Evolutionary conservation across 2,329 filamentous ascomycete species (phyloP).

Genomic region (Sphaceloma murrayae): DNA sequence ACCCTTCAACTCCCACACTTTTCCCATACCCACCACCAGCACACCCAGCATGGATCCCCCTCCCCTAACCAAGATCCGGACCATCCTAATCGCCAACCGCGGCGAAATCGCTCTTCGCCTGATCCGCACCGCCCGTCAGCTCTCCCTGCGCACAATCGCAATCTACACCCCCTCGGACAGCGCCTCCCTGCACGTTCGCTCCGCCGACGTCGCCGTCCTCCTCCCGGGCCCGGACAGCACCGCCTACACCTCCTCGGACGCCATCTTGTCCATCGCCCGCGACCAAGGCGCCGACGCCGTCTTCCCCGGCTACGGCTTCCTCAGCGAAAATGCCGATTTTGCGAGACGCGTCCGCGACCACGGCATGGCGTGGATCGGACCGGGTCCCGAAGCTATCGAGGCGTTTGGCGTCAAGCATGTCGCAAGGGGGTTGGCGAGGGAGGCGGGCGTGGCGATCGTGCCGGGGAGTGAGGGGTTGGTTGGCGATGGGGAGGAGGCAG

Average conservation of each 20-base stretch:
- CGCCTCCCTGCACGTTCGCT: conserved; percentile 44
- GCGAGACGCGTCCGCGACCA: conserved; percentile 43
- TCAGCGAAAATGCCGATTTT: conserved; percentile 55
- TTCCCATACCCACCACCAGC: background rate
- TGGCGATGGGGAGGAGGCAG: conserved; percentile 39
- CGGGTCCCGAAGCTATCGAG: conserved; percentile 44
- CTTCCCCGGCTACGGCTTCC: conserved; percentile 58
- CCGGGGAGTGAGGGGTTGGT: conserved; percentile 45
- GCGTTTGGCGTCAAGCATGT: conserved; percentile 51
- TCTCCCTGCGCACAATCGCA: conserved; percentile 45
- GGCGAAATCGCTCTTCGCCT: conserved; percentile 36
- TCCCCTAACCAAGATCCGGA: conserved; percentile 38
- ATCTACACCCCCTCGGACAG: conserved; percentile 51
- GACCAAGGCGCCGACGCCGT: conserved; percentile 45
- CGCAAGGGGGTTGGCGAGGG: conserved; percentile 44
- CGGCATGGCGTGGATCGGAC: conserved; percentile 52
- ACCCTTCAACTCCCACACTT: too few relatives aligned
- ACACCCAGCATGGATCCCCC: background rate
- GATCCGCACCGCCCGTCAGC: conserved; percentile 41
- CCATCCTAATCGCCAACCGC: conserved; percentile 49
- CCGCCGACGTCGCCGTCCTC: conserved; percentile 45
- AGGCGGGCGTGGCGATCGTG: conserved; percentile 46
- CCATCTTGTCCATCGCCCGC: conserved; percentile 45
- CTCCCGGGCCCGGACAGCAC: conserved; percentile 41
- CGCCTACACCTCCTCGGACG: conserved; percentile 41